Evolutionary conservation across 2,329 filamentous ascomycete genomes (phyloP).

Genomic region (Paraconiothyrium sp.): DNA sequence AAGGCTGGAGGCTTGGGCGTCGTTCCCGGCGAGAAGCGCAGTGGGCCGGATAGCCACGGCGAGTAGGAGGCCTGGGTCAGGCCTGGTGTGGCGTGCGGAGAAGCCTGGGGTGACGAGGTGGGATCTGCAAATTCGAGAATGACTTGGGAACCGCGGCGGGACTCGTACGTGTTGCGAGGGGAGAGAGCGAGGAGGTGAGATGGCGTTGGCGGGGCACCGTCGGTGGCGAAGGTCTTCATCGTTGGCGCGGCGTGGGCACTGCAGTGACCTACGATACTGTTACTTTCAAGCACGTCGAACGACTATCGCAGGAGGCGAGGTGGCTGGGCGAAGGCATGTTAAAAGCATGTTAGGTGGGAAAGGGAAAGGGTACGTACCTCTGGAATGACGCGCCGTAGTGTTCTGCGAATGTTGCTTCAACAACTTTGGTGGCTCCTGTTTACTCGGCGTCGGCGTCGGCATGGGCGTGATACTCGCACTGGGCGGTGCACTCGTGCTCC

Average conservation of each 20-base stretch:
- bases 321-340: not conserved
- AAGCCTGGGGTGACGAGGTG: conserved; percentile 18
- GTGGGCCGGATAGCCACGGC: not conserved
- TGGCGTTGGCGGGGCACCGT: conserved; percentile 11
- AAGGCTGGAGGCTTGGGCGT: not conserved
- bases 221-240: conserved; percentile 1
- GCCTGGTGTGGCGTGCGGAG: conserved; percentile 6
- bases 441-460: conserved; percentile 18
- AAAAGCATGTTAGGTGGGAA: not conserved
- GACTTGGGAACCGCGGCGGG: conserved; percentile 25
- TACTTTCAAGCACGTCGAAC: not conserved
- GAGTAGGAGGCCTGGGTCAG: not conserved
- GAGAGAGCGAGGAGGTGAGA: conserved; percentile 1
- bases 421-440: not conserved
- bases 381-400: conserved; percentile 22
- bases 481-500: conserved; percentile 1
- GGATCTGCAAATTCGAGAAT: conserved; percentile 37
- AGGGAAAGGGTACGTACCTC: conserved; percentile 22
- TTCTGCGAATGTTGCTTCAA: not conserved
- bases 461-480: conserved; percentile 19
- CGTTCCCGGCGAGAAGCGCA: not conserved
- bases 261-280: conserved; percentile 4
- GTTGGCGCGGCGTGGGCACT: conserved; percentile 16
- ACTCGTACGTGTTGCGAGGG: conserved; percentile 28
- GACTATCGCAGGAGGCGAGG: not conserved